phyloP scores from a whole-genome alignment of 495 filamentous ascomycete genomes.

The Talaromyces ruber region DNA sequence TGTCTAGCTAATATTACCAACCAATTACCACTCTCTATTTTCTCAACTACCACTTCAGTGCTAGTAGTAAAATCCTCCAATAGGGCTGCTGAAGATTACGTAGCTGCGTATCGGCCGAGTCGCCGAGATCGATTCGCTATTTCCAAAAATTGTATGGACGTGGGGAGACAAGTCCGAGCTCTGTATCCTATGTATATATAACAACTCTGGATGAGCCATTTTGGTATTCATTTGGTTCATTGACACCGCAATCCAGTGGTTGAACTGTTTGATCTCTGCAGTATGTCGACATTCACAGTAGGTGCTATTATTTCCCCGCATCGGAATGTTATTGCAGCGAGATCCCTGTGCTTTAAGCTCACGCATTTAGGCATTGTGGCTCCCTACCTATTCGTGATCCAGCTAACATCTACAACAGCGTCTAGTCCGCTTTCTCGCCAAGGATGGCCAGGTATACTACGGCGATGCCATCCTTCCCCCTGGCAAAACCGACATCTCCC shows the following conservation, averaged over 20 bases:
- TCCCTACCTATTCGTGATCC: not conserved
- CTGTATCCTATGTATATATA: not conserved
- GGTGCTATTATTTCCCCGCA: constrained; percentile 1
- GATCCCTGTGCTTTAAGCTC: not conserved
- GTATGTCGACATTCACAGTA: constrained; percentile 33
- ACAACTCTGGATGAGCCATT: not conserved
- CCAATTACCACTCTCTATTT: too few species aligned
- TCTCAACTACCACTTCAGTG: too few species aligned
- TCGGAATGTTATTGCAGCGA: not conserved
- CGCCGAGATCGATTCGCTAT: not conserved
- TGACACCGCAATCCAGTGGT: not conserved
- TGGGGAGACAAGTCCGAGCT: not conserved
- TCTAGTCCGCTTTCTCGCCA: constrained; percentile 71
- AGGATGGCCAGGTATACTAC: constrained; percentile 69
- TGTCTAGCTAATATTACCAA: too few species aligned
- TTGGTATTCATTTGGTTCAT: not conserved
- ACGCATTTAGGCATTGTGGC: too few species aligned
- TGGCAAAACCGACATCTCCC: constrained; percentile 57
- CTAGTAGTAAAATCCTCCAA: too few species aligned
- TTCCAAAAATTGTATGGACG: not conserved
- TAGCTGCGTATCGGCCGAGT: constrained; percentile 14
- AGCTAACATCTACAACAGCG: constrained; percentile 35
- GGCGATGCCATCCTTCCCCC: constrained; percentile 72
- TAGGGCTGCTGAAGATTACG: not conserved
- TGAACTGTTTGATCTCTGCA: not conserved